Conservation (phyloP, 2,329 filamentous ascomycete species). For the Tolypocladium tundrense region DNA sequence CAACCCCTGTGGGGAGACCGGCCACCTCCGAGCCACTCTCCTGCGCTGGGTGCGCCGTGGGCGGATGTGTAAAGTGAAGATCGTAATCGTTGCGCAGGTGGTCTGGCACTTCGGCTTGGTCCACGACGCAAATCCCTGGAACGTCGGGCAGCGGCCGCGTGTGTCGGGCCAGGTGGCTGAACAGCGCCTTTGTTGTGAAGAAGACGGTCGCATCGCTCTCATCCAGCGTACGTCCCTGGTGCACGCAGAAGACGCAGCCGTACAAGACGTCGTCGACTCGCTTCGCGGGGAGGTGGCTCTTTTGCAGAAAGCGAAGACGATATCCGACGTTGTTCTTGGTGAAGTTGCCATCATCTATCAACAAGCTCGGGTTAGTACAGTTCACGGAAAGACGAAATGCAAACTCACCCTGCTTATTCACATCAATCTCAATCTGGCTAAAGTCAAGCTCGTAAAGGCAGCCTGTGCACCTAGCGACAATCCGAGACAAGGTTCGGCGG, state of each 20-base stretch:
- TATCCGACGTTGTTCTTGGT: conserved; percentile 35
- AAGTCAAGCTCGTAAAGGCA: conserved; percentile 46
- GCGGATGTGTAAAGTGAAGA: conserved; percentile 34
- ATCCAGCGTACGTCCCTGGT: conserved; percentile 36
- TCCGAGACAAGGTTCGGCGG: conserved; percentile 9
- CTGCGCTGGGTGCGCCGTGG: conserved; percentile 28
- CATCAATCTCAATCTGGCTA: conserved; percentile 39
- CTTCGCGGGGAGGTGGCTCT: conserved; percentile 40
- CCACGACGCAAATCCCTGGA: conserved; percentile 36
- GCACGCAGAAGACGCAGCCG: conserved; percentile 44
- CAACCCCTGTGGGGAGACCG: conserved; percentile 31
- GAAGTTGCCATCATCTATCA: conserved; percentile 30
- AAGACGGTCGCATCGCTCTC: conserved; percentile 48
- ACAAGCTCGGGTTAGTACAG: neutral
- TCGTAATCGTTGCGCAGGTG: conserved; percentile 40
- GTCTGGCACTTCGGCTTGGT: conserved; percentile 28
- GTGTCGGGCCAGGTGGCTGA: conserved; percentile 42
- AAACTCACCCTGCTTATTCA: conserved; percentile 35
- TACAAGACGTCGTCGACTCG: conserved; percentile 43
- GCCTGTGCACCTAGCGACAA: conserved; percentile 39
- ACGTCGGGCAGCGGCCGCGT: conserved; percentile 41
- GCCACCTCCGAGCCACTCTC: conserved; percentile 29
- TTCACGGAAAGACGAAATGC: neutral
- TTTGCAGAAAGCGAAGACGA: conserved; percentile 44
- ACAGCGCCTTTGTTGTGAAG: conserved; percentile 40